Evolutionary conservation across 331 rosid genomes (phyloP).

Genomic region (Quercus phellos): DNA sequence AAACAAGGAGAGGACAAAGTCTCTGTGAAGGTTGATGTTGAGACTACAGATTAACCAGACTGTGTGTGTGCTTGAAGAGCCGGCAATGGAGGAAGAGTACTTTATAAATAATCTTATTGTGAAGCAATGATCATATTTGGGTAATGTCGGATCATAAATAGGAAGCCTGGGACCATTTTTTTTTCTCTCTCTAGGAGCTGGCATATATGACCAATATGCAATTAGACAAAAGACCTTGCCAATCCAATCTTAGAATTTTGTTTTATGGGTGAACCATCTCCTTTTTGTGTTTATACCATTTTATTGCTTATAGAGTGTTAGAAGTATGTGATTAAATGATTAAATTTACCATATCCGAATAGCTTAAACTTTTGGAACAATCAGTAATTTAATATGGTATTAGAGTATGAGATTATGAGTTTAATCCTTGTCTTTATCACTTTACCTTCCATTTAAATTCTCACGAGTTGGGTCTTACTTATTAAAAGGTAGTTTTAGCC

Average conservation of each 20-base stretch:
- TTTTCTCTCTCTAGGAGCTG: neutral
- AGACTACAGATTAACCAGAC: conserved; percentile 30
- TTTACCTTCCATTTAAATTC: no score
- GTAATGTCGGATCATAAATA: no score
- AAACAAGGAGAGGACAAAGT: neutral
- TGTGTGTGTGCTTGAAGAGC: neutral
- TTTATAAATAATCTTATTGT: neutral
- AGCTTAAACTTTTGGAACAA: no score
- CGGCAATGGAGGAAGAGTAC: neutral
- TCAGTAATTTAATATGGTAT: no score
- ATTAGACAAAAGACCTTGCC: conserved; percentile 23
- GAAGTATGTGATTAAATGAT: no score
- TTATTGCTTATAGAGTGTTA: neutral
- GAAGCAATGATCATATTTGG: neutral
- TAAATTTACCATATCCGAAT: no score
- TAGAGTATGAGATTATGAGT: no score
- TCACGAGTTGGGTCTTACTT: accelerated
- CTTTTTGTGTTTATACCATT: neutral
- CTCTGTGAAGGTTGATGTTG: conserved; percentile 28
- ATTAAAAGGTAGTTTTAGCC: no score
- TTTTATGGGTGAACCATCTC: conserved; percentile 3
- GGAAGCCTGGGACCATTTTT: conserved; percentile 19
- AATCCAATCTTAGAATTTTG: conserved; percentile 5
- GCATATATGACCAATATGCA: neutral
- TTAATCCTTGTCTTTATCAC: accelerated